Evolutionary conservation across 495 filamentous ascomycete genomes (phyloP).

Genomic region (Platismatia glauca): DNA sequence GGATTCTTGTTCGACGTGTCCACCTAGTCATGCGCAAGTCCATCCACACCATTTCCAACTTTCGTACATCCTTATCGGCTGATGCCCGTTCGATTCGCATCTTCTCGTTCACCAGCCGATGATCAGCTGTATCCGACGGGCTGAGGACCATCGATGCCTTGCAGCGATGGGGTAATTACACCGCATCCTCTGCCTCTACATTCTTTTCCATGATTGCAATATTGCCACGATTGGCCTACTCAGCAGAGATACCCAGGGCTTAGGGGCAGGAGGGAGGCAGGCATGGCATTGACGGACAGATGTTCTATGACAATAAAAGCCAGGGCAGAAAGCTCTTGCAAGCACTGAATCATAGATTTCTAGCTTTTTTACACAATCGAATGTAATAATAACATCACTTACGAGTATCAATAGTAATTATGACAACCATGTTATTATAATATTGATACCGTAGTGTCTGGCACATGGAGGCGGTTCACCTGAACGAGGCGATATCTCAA

Average conservation of each 20-base stretch:
- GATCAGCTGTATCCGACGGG: neutral
- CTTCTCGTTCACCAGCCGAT: neutral
- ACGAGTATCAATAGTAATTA: neutral
- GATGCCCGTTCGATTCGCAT: neutral
- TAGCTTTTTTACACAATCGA: neutral
- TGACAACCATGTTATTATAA: too few species aligned
- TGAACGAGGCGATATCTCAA: too few species aligned
- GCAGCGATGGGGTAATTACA: neutral
- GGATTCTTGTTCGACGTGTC: conserved; percentile 54
- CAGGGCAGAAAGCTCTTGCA: neutral
- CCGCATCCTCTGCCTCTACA: neutral
- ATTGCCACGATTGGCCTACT: neutral
- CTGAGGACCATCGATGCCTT: neutral
- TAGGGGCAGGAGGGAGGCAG: neutral
- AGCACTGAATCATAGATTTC: neutral
- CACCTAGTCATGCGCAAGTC: neutral
- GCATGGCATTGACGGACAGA: neutral
- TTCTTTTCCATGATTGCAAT: neutral
- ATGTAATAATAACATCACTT: neutral
- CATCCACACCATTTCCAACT: neutral
- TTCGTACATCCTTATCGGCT: neutral
- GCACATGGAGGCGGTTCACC: too few species aligned
- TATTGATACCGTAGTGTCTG: too few species aligned
- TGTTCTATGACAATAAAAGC: neutral
- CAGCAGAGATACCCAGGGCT: neutral